Base-by-base conservation (phyloP, 208 protist species). In the Leishmania tarentolae region DNA sequence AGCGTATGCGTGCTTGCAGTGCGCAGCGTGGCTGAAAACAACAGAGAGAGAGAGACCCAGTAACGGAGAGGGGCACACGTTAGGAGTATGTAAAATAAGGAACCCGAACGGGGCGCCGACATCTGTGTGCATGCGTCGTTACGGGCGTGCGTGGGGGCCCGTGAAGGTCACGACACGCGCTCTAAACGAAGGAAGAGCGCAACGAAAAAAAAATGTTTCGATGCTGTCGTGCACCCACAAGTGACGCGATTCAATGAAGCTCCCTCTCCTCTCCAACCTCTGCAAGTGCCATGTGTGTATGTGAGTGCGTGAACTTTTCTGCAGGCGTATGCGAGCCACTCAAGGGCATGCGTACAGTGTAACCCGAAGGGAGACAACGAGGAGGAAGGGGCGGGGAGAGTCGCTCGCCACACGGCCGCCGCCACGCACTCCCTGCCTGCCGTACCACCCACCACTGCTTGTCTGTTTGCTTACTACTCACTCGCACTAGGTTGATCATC, bases 231-330 rank as follows among this genome's bases (percentile, higher is more conserved):
- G 17, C 42, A 4, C 21, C 44, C 15, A 15, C 31, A 6, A 24
- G n/a, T 17, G 0, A 19, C 13, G 50, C 35, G 7, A 42, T 71
- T 17, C 3, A 21, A 71, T 71, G 66, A 28, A 40, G 40, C 2
- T n/a, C 68, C 24, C 28, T 28, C 15, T 24, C 42, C 40, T 40
- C 19, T 6, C 28, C 40, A 44, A 50, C 42, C 68, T 6, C 37
- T 3, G 46, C 46, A 21, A 44, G 13, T 17, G 50, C 50, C 44
- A 19, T 80, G 76, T 35, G 4, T 73, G 76, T 53, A 19, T 80
- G 76, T 35, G 4, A 63, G 76, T 53, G 76, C 47, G 76, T 68
- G 53, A 42, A 35, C 37, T 46, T 59, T 7, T 61, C 50, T 57
- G 47, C 47, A 75, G 46, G 44, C 11, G 11, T 28, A 44, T 52